Conservation (phyloP, 2,329 filamentous ascomycete genomes). For the Trichoderma semiorbis region DNA sequence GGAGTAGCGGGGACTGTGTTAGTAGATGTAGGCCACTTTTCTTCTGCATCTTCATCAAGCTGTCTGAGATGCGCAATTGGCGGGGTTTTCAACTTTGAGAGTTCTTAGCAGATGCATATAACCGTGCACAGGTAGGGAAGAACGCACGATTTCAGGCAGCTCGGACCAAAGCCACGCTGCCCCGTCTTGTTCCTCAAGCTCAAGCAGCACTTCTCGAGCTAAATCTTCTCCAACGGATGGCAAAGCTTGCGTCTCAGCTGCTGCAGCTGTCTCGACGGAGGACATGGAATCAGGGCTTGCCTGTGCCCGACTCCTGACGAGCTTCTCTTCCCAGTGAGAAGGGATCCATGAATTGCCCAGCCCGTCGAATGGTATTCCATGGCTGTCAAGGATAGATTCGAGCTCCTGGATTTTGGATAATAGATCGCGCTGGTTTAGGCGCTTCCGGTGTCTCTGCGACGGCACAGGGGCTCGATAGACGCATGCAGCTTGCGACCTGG, state of each 20-base stretch:
- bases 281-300: neutral
- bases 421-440: neutral
- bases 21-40: neutral
- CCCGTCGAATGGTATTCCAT: slow-evolving; percentile 1
- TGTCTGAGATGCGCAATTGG: neutral
- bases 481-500: neutral
- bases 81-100: neutral
- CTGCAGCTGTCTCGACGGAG: neutral
- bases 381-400: neutral
- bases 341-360: neutral
- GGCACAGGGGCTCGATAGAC: slow-evolving; percentile 1
- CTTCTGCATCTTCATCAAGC: neutral
- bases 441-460: slow-evolving; percentile 3
- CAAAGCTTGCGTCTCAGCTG: neutral
- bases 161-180: neutral
- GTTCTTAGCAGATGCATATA: neutral
- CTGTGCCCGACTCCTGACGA: neutral
- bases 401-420: slow-evolving; percentile 1
- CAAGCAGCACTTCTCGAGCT: no score
- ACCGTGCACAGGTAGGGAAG: neutral
- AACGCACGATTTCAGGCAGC: neutral
- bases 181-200: neutral
- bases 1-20: neutral
- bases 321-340: slow-evolving; percentile 3
- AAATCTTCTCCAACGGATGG: neutral